These are phyloP conservation scores for Lentinula sp. DNA, from an alignment of 768 basidiomycete species.

Conservation along the genomic window DNA sequence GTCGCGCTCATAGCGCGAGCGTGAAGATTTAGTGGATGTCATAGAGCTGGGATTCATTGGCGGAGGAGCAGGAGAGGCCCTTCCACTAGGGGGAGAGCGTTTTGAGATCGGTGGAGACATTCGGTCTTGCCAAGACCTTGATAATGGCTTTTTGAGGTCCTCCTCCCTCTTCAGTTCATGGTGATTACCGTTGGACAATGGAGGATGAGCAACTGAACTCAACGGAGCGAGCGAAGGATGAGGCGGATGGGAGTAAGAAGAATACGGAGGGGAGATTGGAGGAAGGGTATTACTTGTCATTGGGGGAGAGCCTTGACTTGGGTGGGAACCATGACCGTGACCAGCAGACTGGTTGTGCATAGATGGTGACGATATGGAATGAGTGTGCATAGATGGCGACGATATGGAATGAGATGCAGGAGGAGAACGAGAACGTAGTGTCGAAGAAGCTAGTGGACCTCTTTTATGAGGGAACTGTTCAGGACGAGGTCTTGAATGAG, in stretches of 20 bases:
- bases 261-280: slow-evolving; percentile 6
- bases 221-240: slow-evolving; percentile 5
- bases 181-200: neutral
- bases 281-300: slow-evolving; percentile 3
- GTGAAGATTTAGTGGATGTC: neutral
- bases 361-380: slow-evolving; percentile 18
- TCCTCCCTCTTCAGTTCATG: neutral
- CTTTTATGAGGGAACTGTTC: slow-evolving; percentile 80
- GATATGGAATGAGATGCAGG: slow-evolving; percentile 22
- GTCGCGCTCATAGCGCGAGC: neutral
- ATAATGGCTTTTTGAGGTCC: neutral
- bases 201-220: neutral
- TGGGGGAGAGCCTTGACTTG: neutral
- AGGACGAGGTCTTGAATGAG: slow-evolving; percentile 71
- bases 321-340: neutral
- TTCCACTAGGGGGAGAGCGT: neutral
- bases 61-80: neutral
- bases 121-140: slow-evolving; percentile 1
- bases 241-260: slow-evolving; percentile 5
- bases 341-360: neutral
- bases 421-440: slow-evolving; percentile 45
- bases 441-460: slow-evolving; percentile 53
- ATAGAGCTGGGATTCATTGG: neutral
- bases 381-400: slow-evolving; percentile 5
- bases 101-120: neutral